A percentile compares a stretch with the other conserved stretches of the same genome.
Evolutionary conservation across 1,284 basidiomycete species (phyloP).

Genomic region (Puccinia novopanici): DNA sequence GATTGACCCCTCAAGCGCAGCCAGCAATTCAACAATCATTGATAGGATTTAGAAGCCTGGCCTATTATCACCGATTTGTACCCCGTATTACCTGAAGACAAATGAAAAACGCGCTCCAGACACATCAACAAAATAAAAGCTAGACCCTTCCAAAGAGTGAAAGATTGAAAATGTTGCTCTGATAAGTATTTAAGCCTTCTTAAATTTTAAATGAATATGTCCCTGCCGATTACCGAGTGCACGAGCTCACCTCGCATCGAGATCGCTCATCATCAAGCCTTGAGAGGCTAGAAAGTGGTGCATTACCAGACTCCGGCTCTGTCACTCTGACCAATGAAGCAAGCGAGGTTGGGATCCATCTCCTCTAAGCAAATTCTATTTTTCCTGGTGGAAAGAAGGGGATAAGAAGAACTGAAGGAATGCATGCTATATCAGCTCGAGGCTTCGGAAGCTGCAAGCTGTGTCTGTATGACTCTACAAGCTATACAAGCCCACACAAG

Average conservation of each 20-base stretch:
- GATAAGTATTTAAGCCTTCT: too few species aligned
- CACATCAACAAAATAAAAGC: neutral
- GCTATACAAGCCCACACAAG: neutral
- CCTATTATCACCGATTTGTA: neutral
- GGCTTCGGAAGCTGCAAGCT: neutral
- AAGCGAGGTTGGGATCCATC: slow-evolving; percentile 4
- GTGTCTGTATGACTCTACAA: slow-evolving; percentile 10
- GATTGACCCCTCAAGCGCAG: neutral
- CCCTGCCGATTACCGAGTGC: neutral
- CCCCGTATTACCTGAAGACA: neutral
- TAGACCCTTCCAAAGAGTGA: neutral
- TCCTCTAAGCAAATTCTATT: neutral
- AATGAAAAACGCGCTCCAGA: neutral
- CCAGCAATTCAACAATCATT: neutral
- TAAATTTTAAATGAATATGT: too few species aligned
- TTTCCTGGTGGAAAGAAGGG: slow-evolving; percentile 8
- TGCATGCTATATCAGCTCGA: slow-evolving; percentile 17
- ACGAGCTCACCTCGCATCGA: slow-evolving; percentile 1
- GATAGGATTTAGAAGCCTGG: neutral
- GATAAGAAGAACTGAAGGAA: slow-evolving; percentile 1
- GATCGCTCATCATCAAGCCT: slow-evolving; percentile 11
- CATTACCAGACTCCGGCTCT: neutral
- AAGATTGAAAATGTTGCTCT: neutral
- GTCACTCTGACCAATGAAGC: too few species aligned
- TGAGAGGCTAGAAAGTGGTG: neutral